Evolutionary conservation across 2,329 filamentous ascomycete genomes (phyloP), one percentile per base, ranked within the genome.

Genomic region (Trematosphaeria pertusa): DNA sequence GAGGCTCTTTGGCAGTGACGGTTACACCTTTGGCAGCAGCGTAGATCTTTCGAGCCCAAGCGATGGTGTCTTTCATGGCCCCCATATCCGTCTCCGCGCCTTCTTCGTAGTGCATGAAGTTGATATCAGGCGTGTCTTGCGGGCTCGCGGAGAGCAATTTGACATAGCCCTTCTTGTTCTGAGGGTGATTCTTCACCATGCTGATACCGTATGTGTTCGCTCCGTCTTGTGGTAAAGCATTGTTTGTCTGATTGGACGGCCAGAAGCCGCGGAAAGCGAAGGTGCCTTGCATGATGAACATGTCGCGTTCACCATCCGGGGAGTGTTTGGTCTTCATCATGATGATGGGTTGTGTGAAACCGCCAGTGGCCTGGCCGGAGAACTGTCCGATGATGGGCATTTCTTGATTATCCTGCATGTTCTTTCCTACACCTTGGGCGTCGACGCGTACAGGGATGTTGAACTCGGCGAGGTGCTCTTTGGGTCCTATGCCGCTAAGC

Each of bases 121-220:
- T 61, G 56, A 89, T 87, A 7, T 80, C 65, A 0, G 87, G 87
- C 2, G 74, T 71, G 45, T 87, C 85, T 0, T 80, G 78, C 1
- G 86, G 85, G 59, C 89, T 79, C 0, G 78, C 67, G 0, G 80
- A 83, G 5, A 73, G 71, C 7, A 90, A 77, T 8, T 69, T 78
- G 3, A 90, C 85, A 2, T 77, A 80, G 3, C 87, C 87, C 4
- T 60, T 73, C 65, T 68, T 65, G 58, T 88, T 87, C 43, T 81
- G 80, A 0, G 84, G 78, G 56, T 86, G 83, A 0, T 78, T 78
- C 64, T 86, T 85, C 37, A 89, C 75, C 4, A 79, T 75, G 22
- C 52, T 57, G 12, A 60, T 60, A 10, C 58, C 61, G 33, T 60
- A 64, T 4, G 43, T 58, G 24, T 45, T 46, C 1, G 55, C 33